Evolutionary conservation across 1,284 basidiomycete species (phyloP).

Genomic region (Pterulicium gracile): DNA sequence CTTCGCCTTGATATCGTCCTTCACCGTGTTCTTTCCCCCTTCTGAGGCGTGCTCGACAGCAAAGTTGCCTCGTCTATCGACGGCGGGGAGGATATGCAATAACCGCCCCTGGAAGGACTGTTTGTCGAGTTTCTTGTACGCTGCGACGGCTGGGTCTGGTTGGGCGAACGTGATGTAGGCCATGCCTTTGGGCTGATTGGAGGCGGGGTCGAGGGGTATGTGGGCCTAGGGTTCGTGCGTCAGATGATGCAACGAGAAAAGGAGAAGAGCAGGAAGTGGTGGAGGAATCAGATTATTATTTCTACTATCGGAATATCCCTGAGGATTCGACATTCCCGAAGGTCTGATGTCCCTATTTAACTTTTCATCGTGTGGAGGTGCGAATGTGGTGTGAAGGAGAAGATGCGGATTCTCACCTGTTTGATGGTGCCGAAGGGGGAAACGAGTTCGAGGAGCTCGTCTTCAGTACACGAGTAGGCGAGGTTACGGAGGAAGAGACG

Average conservation of each 20-base stretch:
- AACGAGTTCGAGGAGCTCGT: constrained; percentile 67
- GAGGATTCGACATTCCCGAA: constrained; percentile 29
- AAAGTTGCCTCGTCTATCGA: constrained; percentile 44
- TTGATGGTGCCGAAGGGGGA: constrained; percentile 60
- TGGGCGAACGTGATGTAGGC: constrained; percentile 76
- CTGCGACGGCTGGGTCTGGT: constrained; percentile 59
- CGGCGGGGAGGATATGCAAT: constrained; percentile 82
- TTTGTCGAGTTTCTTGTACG: constrained; percentile 74
- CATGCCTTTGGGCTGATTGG: constrained; percentile 70
- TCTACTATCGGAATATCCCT: constrained; percentile 32
- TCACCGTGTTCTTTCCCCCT: constrained; percentile 41
- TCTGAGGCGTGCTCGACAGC: constrained; percentile 33
- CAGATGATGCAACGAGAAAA: neutral
- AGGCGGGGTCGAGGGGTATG: constrained; percentile 62
- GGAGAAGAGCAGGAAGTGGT: no score
- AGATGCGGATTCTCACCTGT: constrained; percentile 61
- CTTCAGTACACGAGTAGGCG: constrained; percentile 72
- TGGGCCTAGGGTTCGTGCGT: constrained; percentile 50
- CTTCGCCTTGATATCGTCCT: constrained; percentile 62
- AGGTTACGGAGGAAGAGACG: constrained; percentile 90
- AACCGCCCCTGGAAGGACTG: constrained; percentile 88
- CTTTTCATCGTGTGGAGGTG: constrained; percentile 19
- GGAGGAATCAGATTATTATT: constrained; percentile 23
- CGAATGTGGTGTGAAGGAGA: neutral
- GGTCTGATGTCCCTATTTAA: constrained; percentile 34